Evolutionary conservation across 2,329 filamentous ascomycete species (phyloP), one percentile per base, ranked within the genome.

Genomic region (Calonectria pseudoturangicola): DNA sequence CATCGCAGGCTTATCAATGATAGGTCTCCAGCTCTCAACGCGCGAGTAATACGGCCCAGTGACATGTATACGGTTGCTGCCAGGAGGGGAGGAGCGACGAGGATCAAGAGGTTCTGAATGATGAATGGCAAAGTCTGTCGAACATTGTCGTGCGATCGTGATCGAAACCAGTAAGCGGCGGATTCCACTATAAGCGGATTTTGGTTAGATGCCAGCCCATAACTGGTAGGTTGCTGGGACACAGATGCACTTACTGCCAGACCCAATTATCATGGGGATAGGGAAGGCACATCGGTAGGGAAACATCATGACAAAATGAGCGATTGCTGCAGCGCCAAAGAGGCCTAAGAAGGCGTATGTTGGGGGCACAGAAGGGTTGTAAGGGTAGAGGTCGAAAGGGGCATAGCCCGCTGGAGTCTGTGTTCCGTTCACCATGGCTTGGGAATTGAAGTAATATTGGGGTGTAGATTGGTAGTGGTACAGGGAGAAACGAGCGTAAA

Each of bases 231-330:
- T 18, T 9, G 13, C 25, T 25, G 1, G 30, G 9, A n/a, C 3
- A 7, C 15, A 28, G 28, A 2, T 45, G 1, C 4, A 77, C 82
- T 79, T 83, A 89, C 87, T 87, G 27, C 85, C 70, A n/a, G 86
- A 87, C 3, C 89, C 88, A 21, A 90, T 81, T 6, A 87, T 77
- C 47, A 90, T 86, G 0, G 88, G 86, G 0, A 87, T 85, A 73
- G 88, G 86, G 77, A 88, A 90, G 83, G 86, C 88, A 2, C 86
- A 86, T 56, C 85, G 81, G 2, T 83, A 84, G 4, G 86, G 81
- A 12, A 86, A 73, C 21, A 80, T 79, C 74, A 88, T 85, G 28
- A 88, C 58, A 8, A 83, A 77, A 16, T 84, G 79, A 41, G 86
- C 85, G 33, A 85, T 73, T 10, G 83, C 82, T 4, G 86, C 87